Evolutionary conservation across 2,329 filamentous ascomycete genomes (phyloP).

Genomic region (Bipolaris sorokiniana): DNA sequence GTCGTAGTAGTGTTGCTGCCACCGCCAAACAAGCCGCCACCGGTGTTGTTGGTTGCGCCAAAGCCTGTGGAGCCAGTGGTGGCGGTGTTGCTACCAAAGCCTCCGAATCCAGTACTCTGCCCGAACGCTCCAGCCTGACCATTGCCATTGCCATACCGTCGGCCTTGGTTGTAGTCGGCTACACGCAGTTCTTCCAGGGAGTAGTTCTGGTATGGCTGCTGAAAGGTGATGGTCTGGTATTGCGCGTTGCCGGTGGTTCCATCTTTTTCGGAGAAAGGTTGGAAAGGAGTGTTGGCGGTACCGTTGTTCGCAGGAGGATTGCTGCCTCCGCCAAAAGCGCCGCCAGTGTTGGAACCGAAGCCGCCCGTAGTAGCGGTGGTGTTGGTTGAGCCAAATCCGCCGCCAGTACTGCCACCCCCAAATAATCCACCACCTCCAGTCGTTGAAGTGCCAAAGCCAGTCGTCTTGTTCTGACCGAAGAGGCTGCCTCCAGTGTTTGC

Average conservation of each 20-base stretch:
- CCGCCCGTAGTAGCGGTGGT: conserved; percentile 26
- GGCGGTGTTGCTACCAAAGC: conserved; percentile 52
- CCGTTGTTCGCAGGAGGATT: conserved; percentile 57
- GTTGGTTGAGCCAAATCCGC: conserved; percentile 36
- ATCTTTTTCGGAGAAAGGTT: conserved; percentile 76
- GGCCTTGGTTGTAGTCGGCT: conserved; percentile 86
- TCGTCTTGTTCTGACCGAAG: conserved; percentile 41
- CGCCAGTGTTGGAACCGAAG: conserved; percentile 32
- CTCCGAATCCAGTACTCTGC: conserved; percentile 63
- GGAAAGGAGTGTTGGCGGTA: conserved; percentile 70
- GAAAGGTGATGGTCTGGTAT: conserved; percentile 81
- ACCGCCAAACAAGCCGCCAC: conserved; percentile 55
- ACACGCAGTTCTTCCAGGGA: conserved; percentile 74
- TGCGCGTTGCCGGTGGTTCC: conserved; percentile 58
- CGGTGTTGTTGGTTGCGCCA: conserved; percentile 52
- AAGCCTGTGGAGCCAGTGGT: conserved; percentile 53
- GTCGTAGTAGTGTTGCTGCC: conserved; percentile 44
- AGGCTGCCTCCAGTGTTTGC: conserved; percentile 37
- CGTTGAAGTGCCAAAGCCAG: conserved; percentile 34
- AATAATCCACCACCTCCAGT: conserved; percentile 38
- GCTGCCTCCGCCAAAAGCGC: conserved; percentile 40
- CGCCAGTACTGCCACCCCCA: conserved; percentile 36
- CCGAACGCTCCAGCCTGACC: conserved; percentile 86
- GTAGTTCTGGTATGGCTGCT: conserved; percentile 83
- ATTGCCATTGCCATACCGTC: conserved; percentile 80